Evolutionary conservation across 805 yeast genomes (phyloP).

Genomic region (Starmerella apis): DNA sequence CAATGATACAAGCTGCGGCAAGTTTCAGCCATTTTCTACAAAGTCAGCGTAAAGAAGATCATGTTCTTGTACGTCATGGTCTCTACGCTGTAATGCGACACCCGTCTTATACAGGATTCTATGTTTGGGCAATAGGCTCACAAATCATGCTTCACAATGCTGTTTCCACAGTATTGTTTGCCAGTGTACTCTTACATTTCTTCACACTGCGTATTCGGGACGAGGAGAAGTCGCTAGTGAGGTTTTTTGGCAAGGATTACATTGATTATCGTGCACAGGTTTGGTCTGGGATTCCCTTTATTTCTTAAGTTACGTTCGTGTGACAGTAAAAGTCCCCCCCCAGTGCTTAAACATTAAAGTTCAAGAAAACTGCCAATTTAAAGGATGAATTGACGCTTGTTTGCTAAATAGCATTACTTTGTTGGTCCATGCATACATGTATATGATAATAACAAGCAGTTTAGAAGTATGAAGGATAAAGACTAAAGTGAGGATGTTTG

Average conservation of each 20-base stretch:
- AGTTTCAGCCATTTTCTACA: constrained; percentile 79
- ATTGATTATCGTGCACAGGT: constrained; percentile 41
- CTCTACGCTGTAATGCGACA: constrained; percentile 62
- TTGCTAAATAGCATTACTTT: too few relatives aligned
- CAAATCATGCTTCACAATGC: constrained; percentile 65
- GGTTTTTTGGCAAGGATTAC: constrained; percentile 67
- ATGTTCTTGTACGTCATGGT: constrained; percentile 62
- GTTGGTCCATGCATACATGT: too few relatives aligned
- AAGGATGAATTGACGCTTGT: too few relatives aligned
- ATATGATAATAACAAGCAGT: too few relatives aligned
- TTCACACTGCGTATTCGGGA: constrained; percentile 52
- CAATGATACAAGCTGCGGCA: constrained; percentile 80
- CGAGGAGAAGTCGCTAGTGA: constrained; percentile 57
- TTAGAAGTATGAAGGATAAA: too few relatives aligned
- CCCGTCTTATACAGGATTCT: constrained; percentile 87
- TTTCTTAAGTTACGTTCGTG: constrained; percentile 25
- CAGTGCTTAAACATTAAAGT: too few relatives aligned
- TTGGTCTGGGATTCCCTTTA: constrained; percentile 56
- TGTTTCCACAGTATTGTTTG: constrained; percentile 45
- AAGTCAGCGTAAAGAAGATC: constrained; percentile 42
- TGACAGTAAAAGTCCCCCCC: too few relatives aligned
- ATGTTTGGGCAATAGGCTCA: constrained; percentile 85
- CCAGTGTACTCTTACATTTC: constrained; percentile 52
- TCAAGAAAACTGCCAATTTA: too few relatives aligned
- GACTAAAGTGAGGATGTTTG: too few relatives aligned